These are phyloP conservation scores for Athelia sp. DNA, from an alignment of 1,284 basidiomycete genomes.

Conservation along the genomic window DNA sequence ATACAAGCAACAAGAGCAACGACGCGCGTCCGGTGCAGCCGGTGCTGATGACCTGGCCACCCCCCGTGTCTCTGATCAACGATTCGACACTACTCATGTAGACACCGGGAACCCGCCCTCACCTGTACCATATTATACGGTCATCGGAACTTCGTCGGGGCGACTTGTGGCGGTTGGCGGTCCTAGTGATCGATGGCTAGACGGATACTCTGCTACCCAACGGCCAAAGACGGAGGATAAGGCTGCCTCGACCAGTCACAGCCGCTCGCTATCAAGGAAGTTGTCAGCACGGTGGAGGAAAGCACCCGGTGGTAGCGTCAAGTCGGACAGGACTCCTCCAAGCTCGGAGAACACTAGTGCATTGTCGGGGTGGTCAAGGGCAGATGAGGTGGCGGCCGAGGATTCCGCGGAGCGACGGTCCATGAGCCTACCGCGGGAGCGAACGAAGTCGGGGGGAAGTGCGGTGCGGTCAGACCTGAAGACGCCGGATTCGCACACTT, in stretches of 20 bases:
- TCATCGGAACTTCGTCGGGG: slow-evolving; percentile 42
- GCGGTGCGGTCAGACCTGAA: neutral
- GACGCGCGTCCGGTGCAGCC: slow-evolving; percentile 21
- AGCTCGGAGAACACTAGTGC: neutral
- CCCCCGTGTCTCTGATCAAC: slow-evolving; percentile 8
- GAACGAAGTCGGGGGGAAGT: neutral
- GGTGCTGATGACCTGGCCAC: slow-evolving; percentile 7
- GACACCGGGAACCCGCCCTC: slow-evolving; percentile 8
- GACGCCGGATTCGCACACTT: neutral
- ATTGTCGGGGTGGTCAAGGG: neutral
- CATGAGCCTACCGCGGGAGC: neutral
- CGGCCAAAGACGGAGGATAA: neutral
- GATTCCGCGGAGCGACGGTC: neutral
- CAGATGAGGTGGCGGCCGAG: neutral
- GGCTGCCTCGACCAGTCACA: slow-evolving; percentile 2
- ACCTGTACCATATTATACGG: slow-evolving; percentile 45
- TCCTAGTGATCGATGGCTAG: slow-evolving; percentile 30
- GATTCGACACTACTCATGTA: slow-evolving; percentile 6
- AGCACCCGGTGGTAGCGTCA: slow-evolving; percentile 6
- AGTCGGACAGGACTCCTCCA: neutral
- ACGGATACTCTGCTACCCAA: neutral
- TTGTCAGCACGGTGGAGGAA: slow-evolving; percentile 43
- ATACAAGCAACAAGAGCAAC: slow-evolving; percentile 49
- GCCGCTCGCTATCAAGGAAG: slow-evolving; percentile 37
- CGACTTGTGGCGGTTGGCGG: slow-evolving; percentile 39